Base-by-base conservation (phyloP, 371 early-diverging fungal species). In the Syncephalastrum contaminatum region DNA sequence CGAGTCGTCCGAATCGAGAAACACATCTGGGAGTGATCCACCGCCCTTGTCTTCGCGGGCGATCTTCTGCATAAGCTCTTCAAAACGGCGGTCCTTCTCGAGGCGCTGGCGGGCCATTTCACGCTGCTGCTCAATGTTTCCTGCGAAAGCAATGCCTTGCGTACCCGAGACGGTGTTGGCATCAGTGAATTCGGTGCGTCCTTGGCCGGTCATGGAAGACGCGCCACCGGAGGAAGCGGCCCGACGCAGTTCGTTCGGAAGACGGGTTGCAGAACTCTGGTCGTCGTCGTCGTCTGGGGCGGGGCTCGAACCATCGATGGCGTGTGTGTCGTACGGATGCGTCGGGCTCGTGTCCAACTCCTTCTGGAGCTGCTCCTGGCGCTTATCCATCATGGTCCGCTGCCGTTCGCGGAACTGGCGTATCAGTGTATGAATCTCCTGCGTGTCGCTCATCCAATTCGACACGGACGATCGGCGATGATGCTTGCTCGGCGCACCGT, bases 71-170 rank as follows among this genome's bases (percentile, higher is more conserved):
- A 64, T 40, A 2, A 63, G 30, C 22, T 76, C 73, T 3, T 70
- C 71, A 20, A 68, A 66, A 3, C 58, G 64, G 47, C 74, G 62
- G 13, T 67, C 66, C 47, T 70, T 58, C 27, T 68, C 72, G 1
- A 77, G 48, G 22, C 69, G 55, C 41, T 53, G 53, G 42, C 78
- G 64, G 1, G 78, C 78, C 13, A 64, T 43, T 25, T 72, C 67
- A 30, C 78, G 51, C 51, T 78, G 78, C 10, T 51, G 56, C 24
- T 64, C 71, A 36, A 78, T 64, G 56, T 75, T 62, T 18, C 69
- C 65, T 20, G 78, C 72, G 61, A 78, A 78, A 14, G 67, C 67
- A 56, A 77, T 77, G n/a, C 66, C 72, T 19, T 59, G 65, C 18
- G 54, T 58, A 14, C 49, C 51, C n/a, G 45, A 47, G 3, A 27